Evolutionary conservation across 148 eudicot genomes (phyloP).

Genomic region (Rheum nobile): DNA sequence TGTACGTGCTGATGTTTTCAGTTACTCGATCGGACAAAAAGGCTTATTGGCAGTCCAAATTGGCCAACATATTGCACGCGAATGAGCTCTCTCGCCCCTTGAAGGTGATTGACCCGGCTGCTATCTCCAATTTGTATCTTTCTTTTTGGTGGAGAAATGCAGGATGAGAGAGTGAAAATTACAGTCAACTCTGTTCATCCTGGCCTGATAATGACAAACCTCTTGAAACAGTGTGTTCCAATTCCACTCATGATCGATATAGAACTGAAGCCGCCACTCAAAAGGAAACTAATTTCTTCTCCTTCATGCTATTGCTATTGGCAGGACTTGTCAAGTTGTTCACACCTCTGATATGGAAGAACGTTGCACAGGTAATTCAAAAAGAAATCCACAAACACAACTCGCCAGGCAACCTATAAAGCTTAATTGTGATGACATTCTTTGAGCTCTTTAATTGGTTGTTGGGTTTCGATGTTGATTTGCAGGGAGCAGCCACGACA

Average conservation of each 20-base stretch:
- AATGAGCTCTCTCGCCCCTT: conserved; percentile 67
- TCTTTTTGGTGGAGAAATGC: too few species aligned
- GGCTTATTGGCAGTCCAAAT: conserved; percentile 80
- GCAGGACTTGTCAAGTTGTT: not conserved
- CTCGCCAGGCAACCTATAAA: too few species aligned
- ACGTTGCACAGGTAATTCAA: conserved; percentile 5
- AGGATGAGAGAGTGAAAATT: conserved; percentile 77
- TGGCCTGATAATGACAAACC: conserved; percentile 82
- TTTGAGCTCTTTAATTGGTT: too few species aligned
- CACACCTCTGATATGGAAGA: not conserved
- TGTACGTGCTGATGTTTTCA: conserved; percentile 13
- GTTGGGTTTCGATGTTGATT: not conserved
- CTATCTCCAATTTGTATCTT: too few species aligned
- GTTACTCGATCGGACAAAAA: conserved; percentile 68
- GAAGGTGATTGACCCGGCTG: too few species aligned
- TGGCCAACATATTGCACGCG: conserved; percentile 68
- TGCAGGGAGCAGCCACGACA: conserved; percentile 38
- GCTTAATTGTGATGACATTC: too few species aligned
- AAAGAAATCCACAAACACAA: not conserved
- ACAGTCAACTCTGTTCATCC: conserved; percentile 86
- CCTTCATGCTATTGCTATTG: too few species aligned
- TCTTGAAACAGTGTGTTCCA: conserved; percentile 37
- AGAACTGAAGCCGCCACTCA: too few species aligned
- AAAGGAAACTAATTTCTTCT: not conserved
- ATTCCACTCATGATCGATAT: too few species aligned